These are phyloP conservation scores for Nakazawaea siamensis DNA, from an alignment of 805 yeast genomes.

Conservation along the genomic window DNA sequence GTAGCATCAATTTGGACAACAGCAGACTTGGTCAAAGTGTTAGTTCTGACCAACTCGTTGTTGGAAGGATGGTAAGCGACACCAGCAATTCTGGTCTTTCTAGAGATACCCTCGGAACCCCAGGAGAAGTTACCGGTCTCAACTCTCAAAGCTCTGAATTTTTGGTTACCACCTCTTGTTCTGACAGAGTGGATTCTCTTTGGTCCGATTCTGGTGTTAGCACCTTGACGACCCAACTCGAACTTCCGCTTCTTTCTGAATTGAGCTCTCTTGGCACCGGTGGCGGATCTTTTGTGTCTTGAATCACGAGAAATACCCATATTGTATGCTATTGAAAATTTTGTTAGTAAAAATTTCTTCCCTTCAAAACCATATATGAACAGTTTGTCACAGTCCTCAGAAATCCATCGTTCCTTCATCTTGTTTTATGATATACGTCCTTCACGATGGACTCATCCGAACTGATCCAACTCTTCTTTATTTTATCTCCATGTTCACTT, in stretches of 20 bases:
- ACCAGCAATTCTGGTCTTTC: constrained; percentile 98
- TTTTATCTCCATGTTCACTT: too few relatives aligned
- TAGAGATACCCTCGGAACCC: constrained; percentile 98
- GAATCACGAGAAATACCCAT: constrained; percentile 99
- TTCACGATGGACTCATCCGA: too few relatives aligned
- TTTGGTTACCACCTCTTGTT: constrained; percentile 99
- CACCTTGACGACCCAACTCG: constrained; percentile 99
- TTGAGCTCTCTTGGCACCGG: constrained; percentile 99
- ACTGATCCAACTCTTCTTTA: too few relatives aligned
- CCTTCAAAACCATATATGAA: too few relatives aligned
- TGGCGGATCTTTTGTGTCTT: constrained; percentile 99
- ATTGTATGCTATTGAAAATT: constrained; percentile 26
- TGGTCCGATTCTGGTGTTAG: constrained; percentile 98
- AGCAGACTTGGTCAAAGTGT: constrained; percentile 98
- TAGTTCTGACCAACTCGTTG: constrained; percentile 99
- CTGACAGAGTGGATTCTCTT: constrained; percentile 99
- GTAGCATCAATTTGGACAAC: constrained; percentile 99
- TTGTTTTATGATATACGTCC: too few relatives aligned
- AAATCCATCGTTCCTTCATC: too few relatives aligned
- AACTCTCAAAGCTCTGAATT: constrained; percentile 99
- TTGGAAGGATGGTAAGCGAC: constrained; percentile 99
- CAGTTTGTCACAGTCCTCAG: too few relatives aligned
- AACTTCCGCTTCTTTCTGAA: constrained; percentile 99
- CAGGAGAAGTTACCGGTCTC: constrained; percentile 99
- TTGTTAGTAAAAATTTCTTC: constrained; percentile 1